These are phyloP conservation scores for Guyanaporus albipodus DNA, from an alignment of 768 basidiomycete species.

Conservation along the genomic window DNA sequence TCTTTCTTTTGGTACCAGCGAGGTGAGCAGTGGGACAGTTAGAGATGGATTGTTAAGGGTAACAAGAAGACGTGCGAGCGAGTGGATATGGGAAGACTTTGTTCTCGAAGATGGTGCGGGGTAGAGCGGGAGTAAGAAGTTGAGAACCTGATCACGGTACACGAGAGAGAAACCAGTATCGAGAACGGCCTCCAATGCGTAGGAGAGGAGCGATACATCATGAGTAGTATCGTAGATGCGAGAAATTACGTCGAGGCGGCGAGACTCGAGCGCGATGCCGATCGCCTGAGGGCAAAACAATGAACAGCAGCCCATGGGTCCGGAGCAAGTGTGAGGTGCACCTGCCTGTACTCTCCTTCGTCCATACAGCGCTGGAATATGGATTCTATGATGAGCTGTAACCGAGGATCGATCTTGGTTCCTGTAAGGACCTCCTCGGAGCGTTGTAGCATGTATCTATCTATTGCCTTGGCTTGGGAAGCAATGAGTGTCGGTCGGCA, in stretches of 20 bases:
- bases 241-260: slow-evolving; percentile 81
- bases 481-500: not conserved
- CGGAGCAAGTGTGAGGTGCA: slow-evolving; percentile 27
- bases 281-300: slow-evolving; percentile 57
- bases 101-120: slow-evolving; percentile 67
- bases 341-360: slow-evolving; percentile 91
- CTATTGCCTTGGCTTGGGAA: slow-evolving; percentile 86
- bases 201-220: slow-evolving; percentile 79
- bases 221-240: slow-evolving; percentile 67
- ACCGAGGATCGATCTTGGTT: slow-evolving; percentile 70
- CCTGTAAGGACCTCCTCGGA: slow-evolving; percentile 46
- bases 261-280: slow-evolving; percentile 92
- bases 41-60: slow-evolving; percentile 80
- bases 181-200: slow-evolving; percentile 89
- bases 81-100: slow-evolving; percentile 71
- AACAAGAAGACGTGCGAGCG: slow-evolving; percentile 85
- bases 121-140: slow-evolving; percentile 83
- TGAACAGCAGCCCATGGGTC: slow-evolving; percentile 7
- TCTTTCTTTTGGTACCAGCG: slow-evolving; percentile 65
- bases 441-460: slow-evolving; percentile 80
- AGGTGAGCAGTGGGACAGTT: slow-evolving; percentile 68
- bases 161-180: slow-evolving; percentile 85
- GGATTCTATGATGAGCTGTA: slow-evolving; percentile 82
- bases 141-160: slow-evolving; percentile 78
- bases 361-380: slow-evolving; percentile 84